A percentile compares a stretch with the other conserved stretches of the same genome.
Conservation (phyloP, 805 yeast species). For the Metschnikowia dekortorum region DNA sequence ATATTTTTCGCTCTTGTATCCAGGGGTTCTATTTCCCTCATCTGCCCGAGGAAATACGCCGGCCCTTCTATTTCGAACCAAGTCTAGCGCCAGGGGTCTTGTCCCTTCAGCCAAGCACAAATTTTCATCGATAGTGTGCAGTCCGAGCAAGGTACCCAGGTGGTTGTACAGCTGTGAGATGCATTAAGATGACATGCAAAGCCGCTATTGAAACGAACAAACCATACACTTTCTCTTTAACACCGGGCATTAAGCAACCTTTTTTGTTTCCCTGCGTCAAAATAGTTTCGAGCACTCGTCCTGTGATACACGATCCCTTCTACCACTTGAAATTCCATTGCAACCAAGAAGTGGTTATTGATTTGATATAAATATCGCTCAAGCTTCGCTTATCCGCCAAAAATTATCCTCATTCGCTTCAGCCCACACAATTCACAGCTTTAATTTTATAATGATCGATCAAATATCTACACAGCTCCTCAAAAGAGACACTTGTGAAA, state of each 20-base stretch:
- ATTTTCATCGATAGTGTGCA: not conserved
- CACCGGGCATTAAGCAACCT: not conserved
- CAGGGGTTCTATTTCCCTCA: not conserved
- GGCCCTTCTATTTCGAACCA: no score
- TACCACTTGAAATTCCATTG: not conserved
- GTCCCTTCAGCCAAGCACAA: not conserved
- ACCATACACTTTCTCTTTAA: not conserved
- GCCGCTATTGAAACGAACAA: not conserved
- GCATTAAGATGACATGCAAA: not conserved
- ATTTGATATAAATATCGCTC: not conserved
- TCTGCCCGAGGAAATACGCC: not conserved
- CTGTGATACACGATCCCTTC: not conserved
- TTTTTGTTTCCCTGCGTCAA: not conserved
- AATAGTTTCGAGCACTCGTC: not conserved
- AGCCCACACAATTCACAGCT: not conserved
- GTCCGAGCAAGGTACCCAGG: not conserved
- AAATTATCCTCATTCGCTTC: not conserved
- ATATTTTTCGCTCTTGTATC: no score
- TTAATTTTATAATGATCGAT: conserved; percentile 5
- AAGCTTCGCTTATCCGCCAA: not conserved
- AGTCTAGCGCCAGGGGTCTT: not conserved
- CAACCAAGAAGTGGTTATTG: not conserved
- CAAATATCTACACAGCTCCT: conserved; percentile 7
- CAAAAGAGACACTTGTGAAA: conserved; percentile 35
- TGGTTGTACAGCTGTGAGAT: not conserved